Conservation (phyloP, 2,329 filamentous ascomycete species). For the Verticillium longisporum region DNA sequence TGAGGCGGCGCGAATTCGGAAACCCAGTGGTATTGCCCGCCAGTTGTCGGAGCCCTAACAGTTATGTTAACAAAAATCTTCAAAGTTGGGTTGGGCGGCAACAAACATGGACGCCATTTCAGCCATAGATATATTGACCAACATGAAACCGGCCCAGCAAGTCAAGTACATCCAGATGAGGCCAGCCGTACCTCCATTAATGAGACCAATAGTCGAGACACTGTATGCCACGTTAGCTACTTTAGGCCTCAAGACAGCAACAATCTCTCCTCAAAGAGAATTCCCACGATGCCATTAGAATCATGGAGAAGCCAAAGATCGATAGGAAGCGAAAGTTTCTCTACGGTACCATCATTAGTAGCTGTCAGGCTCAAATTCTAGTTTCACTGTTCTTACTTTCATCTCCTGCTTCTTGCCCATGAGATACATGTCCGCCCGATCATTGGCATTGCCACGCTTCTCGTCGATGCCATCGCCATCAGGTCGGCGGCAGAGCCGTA, state of each 20-base stretch:
- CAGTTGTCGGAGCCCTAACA: constrained; percentile 42
- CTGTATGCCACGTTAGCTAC: neutral
- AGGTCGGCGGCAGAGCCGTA: neutral
- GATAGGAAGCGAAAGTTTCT: constrained; percentile 37
- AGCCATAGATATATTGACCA: constrained; percentile 34
- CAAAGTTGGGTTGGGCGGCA: neutral
- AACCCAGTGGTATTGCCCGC: constrained; percentile 54
- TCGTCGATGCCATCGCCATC: constrained; percentile 14
- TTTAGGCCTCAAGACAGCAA: neutral
- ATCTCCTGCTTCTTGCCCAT: constrained; percentile 44
- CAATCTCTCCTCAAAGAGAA: constrained; percentile 25
- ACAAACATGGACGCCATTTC: constrained; percentile 41
- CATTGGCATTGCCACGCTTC: constrained; percentile 20
- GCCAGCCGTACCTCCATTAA: constrained; percentile 38
- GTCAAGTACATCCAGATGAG: constrained; percentile 37
- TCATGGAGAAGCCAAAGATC: constrained; percentile 40
- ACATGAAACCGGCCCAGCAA: constrained; percentile 28
- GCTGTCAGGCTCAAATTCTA: no score
- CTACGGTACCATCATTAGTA: constrained; percentile 9
- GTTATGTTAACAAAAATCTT: no score
- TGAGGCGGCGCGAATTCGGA: constrained; percentile 42
- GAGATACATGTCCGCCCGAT: constrained; percentile 37
- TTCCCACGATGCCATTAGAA: constrained; percentile 39
- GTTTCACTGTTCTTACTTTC: constrained; percentile 17
- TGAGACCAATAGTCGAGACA: constrained; percentile 14